phyloP scores from a whole-genome alignment of 2,329 filamentous ascomycete species.

The Thermoascus crustaceus region DNA sequence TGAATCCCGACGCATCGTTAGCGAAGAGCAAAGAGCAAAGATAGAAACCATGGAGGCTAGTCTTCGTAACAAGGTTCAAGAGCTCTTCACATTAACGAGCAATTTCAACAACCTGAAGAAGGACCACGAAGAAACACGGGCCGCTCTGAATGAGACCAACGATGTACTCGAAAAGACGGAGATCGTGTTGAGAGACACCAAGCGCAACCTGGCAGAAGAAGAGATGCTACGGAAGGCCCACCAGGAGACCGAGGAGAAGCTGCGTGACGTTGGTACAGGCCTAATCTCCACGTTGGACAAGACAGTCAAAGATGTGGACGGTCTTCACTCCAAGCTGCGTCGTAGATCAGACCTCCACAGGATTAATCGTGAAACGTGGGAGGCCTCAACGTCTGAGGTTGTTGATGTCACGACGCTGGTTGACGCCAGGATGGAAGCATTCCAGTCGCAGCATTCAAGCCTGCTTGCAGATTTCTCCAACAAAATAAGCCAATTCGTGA shows the following conservation, averaged over 20 bases:
- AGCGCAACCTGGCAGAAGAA: slow-evolving; percentile 70
- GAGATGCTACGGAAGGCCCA: slow-evolving; percentile 73
- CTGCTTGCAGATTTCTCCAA: slow-evolving; percentile 60
- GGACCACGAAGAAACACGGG: slow-evolving; percentile 71
- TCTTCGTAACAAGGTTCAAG: slow-evolving; percentile 85
- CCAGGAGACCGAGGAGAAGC: slow-evolving; percentile 70
- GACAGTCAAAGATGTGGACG: slow-evolving; percentile 72
- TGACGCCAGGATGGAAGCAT: slow-evolving; percentile 63
- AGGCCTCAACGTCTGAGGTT: slow-evolving; percentile 65
- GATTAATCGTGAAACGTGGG: slow-evolving; percentile 72
- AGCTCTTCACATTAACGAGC: slow-evolving; percentile 77
- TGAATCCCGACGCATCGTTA: slow-evolving; percentile 82
- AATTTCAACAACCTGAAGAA: slow-evolving; percentile 84
- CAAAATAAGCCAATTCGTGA: slow-evolving; percentile 70
- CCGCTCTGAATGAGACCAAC: slow-evolving; percentile 69
- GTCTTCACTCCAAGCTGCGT: slow-evolving; percentile 76
- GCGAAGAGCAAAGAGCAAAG: slow-evolving; percentile 84
- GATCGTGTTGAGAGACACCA: slow-evolving; percentile 68
- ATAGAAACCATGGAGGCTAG: slow-evolving; percentile 89
- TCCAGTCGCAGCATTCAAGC: slow-evolving; percentile 63
- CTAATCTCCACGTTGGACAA: slow-evolving; percentile 69
- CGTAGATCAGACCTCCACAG: slow-evolving; percentile 77
- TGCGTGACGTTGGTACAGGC: slow-evolving; percentile 63
- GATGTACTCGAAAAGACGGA: slow-evolving; percentile 81
- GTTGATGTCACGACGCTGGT: slow-evolving; percentile 67